Conservation (phyloP, 257 asterid species). For the Solanum chaucha region DNA sequence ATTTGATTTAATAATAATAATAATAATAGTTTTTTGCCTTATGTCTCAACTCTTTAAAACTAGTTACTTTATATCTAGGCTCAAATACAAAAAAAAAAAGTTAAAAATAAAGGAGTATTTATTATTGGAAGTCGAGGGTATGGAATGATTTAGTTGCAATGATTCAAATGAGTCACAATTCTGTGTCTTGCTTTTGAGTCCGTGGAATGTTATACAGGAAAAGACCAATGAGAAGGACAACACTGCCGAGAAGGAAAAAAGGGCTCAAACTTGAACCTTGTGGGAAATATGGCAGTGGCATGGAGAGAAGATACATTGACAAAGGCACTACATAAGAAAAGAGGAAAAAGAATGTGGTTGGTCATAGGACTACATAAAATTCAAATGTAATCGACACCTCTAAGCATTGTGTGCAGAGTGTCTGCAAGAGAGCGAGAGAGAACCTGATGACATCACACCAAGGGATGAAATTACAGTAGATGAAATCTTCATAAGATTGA, state of each 20-base stretch:
- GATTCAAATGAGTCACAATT: background rate
- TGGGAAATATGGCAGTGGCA: slow-evolving; percentile 68
- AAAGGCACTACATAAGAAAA: slow-evolving; percentile 48
- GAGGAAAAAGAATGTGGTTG: background rate
- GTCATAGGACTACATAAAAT: background rate
- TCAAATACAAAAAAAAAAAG: too few species aligned
- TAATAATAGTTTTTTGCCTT: too few species aligned
- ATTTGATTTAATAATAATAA: too few species aligned
- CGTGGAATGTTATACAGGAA: slow-evolving; percentile 50
- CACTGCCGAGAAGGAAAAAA: slow-evolving; percentile 49
- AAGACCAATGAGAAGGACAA: slow-evolving; percentile 59
- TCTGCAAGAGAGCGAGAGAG: background rate
- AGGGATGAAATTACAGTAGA: slow-evolving; percentile 76
- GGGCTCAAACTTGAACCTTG: slow-evolving; percentile 63
- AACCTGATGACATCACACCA: slow-evolving; percentile 74
- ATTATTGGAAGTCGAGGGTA: too few species aligned
- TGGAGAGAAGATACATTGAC: slow-evolving; percentile 65
- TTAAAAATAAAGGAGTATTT: too few species aligned
- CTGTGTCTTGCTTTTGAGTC: slow-evolving; percentile 40
- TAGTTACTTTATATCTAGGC: too few species aligned
- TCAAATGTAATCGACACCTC: background rate
- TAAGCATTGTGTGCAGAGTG: background rate
- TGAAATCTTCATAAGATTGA: slow-evolving; percentile 58
- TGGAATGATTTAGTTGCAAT: background rate
- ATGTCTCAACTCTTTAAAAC: too few species aligned